These are phyloP conservation scores for Globisporangium alternatum DNA, from an alignment of 352 stramenopile species.

Conservation along the genomic window DNA sequence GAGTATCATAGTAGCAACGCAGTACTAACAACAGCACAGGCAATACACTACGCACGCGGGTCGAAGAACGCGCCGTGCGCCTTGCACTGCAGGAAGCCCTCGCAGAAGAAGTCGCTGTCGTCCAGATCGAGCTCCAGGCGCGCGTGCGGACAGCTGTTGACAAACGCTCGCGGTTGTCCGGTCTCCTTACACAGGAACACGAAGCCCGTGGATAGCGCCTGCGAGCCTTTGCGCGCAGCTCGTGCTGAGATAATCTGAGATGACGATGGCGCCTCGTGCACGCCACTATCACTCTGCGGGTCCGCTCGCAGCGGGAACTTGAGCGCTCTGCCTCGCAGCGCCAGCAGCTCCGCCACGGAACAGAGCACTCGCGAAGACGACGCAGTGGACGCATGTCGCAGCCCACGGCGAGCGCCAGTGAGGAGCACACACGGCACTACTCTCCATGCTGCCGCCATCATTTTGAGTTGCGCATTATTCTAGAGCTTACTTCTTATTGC, in stretches of 20 bases:
- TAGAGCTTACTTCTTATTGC: too few relatives aligned
- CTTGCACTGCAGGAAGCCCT: slow-evolving; percentile 82
- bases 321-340: slow-evolving; percentile 38
- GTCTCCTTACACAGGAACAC: slow-evolving; percentile 55
- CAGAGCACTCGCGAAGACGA: slow-evolving; percentile 41
- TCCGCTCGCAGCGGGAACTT: slow-evolving; percentile 51
- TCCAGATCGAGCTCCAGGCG: slow-evolving; percentile 73
- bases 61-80: slow-evolving; percentile 81
- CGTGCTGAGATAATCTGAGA: neutral
- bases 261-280: neutral
- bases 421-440: slow-evolving; percentile 16
- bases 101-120: slow-evolving; percentile 78
- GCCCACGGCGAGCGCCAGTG: neutral
- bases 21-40: neutral
- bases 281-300: neutral
- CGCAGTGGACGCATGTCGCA: neutral
- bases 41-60: slow-evolving; percentile 28
- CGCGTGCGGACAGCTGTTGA: slow-evolving; percentile 70
- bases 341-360: slow-evolving; percentile 46
- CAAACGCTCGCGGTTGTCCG: slow-evolving; percentile 45
- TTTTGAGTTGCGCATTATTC: too few relatives aligned
- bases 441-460: neutral
- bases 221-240: slow-evolving; percentile 15
- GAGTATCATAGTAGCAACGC: too few relatives aligned
- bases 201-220: slow-evolving; percentile 48